A percentile compares a stretch with the other conserved stretches of the same genome.
Conservation (phyloP, 108 stramenopile genomes). For the Discostella stelligeroides region DNA sequence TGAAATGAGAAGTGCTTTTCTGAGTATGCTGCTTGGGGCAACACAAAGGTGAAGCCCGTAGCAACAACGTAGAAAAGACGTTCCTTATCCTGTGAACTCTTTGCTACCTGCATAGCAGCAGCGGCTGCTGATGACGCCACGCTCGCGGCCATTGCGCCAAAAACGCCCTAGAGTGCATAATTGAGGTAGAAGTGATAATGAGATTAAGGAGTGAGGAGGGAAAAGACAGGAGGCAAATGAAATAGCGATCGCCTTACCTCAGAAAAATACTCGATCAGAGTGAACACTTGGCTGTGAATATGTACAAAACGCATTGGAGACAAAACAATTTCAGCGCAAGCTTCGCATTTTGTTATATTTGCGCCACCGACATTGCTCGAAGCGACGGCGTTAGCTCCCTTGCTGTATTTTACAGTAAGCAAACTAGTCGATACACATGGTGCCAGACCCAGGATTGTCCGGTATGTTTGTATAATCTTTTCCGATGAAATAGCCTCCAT, state of each 20-base stretch:
- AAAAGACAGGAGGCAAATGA: too few relatives aligned
- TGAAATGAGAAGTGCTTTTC: constrained; percentile 56
- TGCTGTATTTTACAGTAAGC: constrained; percentile 65
- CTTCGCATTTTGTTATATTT: constrained; percentile 51
- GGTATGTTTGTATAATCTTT: constrained; percentile 57
- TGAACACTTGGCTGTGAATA: constrained; percentile 78
- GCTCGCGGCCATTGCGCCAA: constrained; percentile 71
- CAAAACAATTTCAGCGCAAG: constrained; percentile 64
- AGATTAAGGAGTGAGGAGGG: background rate
- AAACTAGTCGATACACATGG: constrained; percentile 67
- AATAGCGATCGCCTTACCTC: constrained; percentile 27
- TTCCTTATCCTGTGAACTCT: constrained; percentile 49
- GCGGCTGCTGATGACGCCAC: constrained; percentile 75
- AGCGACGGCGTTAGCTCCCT: constrained; percentile 56
- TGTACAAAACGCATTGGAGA: constrained; percentile 83
- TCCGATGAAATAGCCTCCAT: constrained; percentile 49
- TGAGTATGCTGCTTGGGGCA: constrained; percentile 72
- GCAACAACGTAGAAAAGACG: constrained; percentile 70
- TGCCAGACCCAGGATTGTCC: constrained; percentile 75
- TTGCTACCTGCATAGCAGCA: constrained; percentile 76
- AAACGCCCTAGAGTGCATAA: constrained; percentile 49
- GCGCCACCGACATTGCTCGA: constrained; percentile 28
- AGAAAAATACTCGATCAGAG: constrained; percentile 77
- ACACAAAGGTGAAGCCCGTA: constrained; percentile 70
- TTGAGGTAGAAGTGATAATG: background rate